Base-by-base conservation (phyloP, 202 grass and related monocot species). In the Hordeum pubiflorum region DNA sequence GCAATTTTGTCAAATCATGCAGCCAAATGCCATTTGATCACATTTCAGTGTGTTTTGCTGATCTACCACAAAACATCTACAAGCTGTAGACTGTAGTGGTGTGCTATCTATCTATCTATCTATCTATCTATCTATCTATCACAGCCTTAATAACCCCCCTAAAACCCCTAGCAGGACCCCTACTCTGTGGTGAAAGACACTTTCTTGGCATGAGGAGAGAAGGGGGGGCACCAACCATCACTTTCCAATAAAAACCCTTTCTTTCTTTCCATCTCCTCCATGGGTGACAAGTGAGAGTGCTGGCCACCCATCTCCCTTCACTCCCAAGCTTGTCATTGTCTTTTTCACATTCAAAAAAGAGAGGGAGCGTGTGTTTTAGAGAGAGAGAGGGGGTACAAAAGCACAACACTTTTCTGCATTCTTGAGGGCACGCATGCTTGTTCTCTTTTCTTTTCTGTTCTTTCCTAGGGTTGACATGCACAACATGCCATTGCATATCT, bases 301-400 rank as follows among this genome's bases (percentile, higher is more conserved):
- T 89, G 91, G 76, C 88, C 88, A 89, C 78, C 81, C 89, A 84
- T 86, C 83, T 94, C 84, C 91, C 91, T 97, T 90, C 94, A 87
- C 83, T 90, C 78, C 89, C 89, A 92, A 97, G 89, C 83, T 89
- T 97, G 89, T 91, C 89, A 89, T 81, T 92, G 77, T 66, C 91
- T 89, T 94, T 92, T 84, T 80, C 83, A 60, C 77, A 84, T 88
- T 80, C 84, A 81, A 81, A 80, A 84, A 63, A 43, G 81, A 83
- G 57, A 46, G 18, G n/a, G 29, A 1, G 37, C 40, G 14, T 64
- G 21, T 43, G 39, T 70, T 41, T 20, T 40, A 43, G 37, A 71
- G 63, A 69, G 69, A 60, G 6, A 58, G 34, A 26, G 43, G 70
- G 55, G 80, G 72, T 65, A 26, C 59, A 90, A 91, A 89, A 79